Percentiles rank a stretch among this genome's conserved stretches.
phyloP scores from a whole-genome alignment of 495 filamentous ascomycete genomes.

The Diplogelasinospora grovesii region DNA sequence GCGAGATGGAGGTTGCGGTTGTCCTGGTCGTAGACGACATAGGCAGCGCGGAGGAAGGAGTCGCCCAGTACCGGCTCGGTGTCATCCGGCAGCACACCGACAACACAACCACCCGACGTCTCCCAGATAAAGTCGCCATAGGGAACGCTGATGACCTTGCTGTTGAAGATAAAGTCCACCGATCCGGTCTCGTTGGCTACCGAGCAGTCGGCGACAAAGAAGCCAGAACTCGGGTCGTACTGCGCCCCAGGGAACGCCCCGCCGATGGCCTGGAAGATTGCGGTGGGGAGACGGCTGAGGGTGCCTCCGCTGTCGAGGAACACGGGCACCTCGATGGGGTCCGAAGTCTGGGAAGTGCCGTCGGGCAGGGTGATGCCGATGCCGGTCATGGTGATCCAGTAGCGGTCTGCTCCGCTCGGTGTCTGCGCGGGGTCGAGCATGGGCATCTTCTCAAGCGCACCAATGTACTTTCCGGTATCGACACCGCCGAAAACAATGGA shows the following conservation, averaged over 20 bases:
- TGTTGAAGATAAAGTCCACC: slow-evolving; percentile 54
- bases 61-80: slow-evolving; percentile 24
- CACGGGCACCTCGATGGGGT: slow-evolving; percentile 16
- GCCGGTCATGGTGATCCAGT: slow-evolving; percentile 21
- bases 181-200: slow-evolving; percentile 42
- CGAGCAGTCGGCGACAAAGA: slow-evolving; percentile 54
- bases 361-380: slow-evolving; percentile 21
- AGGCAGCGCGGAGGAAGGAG: slow-evolving; percentile 27
- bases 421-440: slow-evolving; percentile 34
- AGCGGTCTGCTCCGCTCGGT: slow-evolving; percentile 21
- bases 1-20: slow-evolving; percentile 28
- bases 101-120: slow-evolving; percentile 24
- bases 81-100: slow-evolving; percentile 18
- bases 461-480: slow-evolving; percentile 53
- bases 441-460: slow-evolving; percentile 46
- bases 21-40: slow-evolving; percentile 32
- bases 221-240: slow-evolving; percentile 24
- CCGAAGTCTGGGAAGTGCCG: slow-evolving; percentile 11
- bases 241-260: slow-evolving; percentile 14
- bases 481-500: slow-evolving; percentile 77
- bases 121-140: slow-evolving; percentile 55
- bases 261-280: slow-evolving; percentile 23
- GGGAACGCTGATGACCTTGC: slow-evolving; percentile 49
- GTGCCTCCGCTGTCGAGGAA: slow-evolving; percentile 28
- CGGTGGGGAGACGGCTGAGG: slow-evolving; percentile 15